phyloP scores from a whole-genome alignment of 1,284 basidiomycete species.

The Ceratobasidium sp. region DNA sequence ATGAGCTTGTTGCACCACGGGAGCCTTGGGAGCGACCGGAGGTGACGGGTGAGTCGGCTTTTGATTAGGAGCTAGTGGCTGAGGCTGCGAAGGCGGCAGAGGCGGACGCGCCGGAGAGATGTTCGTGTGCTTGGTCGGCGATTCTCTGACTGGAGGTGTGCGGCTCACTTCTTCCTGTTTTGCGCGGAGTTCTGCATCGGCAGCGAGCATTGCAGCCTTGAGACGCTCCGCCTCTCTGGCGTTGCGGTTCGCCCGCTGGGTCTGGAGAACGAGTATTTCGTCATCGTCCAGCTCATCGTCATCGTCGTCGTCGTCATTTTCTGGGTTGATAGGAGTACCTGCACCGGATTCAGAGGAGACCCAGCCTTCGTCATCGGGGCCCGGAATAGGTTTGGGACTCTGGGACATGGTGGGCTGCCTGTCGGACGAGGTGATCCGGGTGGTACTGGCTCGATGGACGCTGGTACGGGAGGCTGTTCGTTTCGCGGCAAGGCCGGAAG shows the following conservation, averaged over 20 bases:
- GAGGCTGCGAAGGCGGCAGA: background rate
- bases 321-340: constrained; percentile 35
- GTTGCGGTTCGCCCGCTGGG: constrained; percentile 29
- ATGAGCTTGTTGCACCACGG: constrained; percentile 20
- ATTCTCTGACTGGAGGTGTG: constrained; percentile 20
- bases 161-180: constrained; percentile 7
- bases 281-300: constrained; percentile 32
- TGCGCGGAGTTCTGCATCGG: constrained; percentile 32
- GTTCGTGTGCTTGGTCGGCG: constrained; percentile 24
- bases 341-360: constrained; percentile 44
- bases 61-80: background rate
- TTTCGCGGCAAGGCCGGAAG: constrained; percentile 28
- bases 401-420: background rate
- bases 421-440: constrained; percentile 2
- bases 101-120: constrained; percentile 8
- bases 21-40: background rate
- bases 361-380: constrained; percentile 44
- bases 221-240: constrained; percentile 29
- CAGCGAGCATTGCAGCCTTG: constrained; percentile 23
- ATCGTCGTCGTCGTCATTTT: constrained; percentile 29
- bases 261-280: constrained; percentile 28
- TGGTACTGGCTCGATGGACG: constrained; percentile 6
- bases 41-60: background rate
- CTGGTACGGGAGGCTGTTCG: constrained; percentile 24
- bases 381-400: background rate